Evolutionary conservation across 495 filamentous ascomycete genomes (phyloP).

Genomic region (Aspergillus bridgeri): DNA sequence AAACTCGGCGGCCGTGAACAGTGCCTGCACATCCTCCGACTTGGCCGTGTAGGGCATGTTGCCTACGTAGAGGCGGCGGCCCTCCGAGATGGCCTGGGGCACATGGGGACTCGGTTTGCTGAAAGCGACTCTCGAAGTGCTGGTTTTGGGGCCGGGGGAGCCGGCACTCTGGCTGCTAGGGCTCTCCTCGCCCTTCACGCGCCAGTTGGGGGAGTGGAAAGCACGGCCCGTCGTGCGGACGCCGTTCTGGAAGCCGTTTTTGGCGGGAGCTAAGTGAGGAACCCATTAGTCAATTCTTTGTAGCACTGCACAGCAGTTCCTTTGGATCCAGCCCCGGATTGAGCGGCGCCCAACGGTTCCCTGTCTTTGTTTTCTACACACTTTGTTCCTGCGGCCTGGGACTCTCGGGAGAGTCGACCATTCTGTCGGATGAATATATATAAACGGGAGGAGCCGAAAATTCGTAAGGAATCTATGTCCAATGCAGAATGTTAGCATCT

Average conservation of each 20-base stretch:
- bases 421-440: slow-evolving; percentile 15
- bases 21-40: slow-evolving; percentile 54
- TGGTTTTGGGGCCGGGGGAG: slow-evolving; percentile 32
- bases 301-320: not conserved
- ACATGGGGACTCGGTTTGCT: slow-evolving; percentile 35
- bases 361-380: slow-evolving; percentile 23
- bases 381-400: slow-evolving; percentile 35
- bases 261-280: slow-evolving; percentile 30
- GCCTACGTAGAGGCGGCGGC: slow-evolving; percentile 58
- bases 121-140: slow-evolving; percentile 36
- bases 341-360: slow-evolving; percentile 14
- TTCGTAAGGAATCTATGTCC: slow-evolving; percentile 4
- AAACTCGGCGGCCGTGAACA: slow-evolving; percentile 50
- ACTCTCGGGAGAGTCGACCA: slow-evolving; percentile 36
- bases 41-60: slow-evolving; percentile 66
- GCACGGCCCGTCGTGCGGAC: slow-evolving; percentile 43
- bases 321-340: slow-evolving; percentile 14
- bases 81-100: slow-evolving; percentile 40
- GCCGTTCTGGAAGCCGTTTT: slow-evolving; percentile 35
- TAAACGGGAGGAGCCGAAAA: not conserved
- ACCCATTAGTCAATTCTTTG: slow-evolving; percentile 18
- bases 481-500: slow-evolving; percentile 2
- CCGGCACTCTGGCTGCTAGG: slow-evolving; percentile 23
- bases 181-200: slow-evolving; percentile 37
- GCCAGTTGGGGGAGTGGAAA: slow-evolving; percentile 48